phyloP scores from a whole-genome alignment of 2,329 filamentous ascomycete genomes.

The Epicoccum nigrum region DNA sequence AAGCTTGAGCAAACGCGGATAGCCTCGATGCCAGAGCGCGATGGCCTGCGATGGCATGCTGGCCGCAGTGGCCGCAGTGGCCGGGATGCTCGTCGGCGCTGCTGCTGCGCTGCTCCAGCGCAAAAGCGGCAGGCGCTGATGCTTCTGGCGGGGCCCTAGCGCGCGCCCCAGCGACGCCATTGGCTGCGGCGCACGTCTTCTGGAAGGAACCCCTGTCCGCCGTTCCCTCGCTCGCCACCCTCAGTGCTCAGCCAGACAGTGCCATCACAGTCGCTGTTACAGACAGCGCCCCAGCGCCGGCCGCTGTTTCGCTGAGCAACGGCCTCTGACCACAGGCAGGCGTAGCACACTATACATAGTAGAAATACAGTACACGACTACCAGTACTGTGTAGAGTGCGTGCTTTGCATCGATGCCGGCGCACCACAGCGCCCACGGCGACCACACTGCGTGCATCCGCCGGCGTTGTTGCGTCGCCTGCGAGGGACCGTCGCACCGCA shows the following conservation, averaged over 20 bases:
- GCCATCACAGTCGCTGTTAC: constrained; percentile 19
- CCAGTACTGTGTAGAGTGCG: too few species aligned
- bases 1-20: constrained; percentile 20
- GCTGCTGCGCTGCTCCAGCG: constrained; percentile 1
- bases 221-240: constrained; percentile 13
- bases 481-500: constrained; percentile 13
- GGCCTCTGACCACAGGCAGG: too few species aligned
- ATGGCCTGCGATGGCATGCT: constrained; percentile 6
- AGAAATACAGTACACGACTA: too few species aligned
- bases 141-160: constrained; percentile 14
- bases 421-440: neutral
- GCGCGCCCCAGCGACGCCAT: neutral
- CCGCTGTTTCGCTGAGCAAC: constrained; percentile 3
- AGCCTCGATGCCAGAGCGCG: constrained; percentile 20
- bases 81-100: constrained; percentile 13
- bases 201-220: constrained; percentile 11
- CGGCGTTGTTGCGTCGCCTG: neutral
- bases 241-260: constrained; percentile 13
- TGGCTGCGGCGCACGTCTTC: constrained; percentile 10
- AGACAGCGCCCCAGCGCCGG: constrained; percentile 12
- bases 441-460: neutral
- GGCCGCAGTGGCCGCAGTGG: constrained; percentile 18
- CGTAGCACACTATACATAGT: too few species aligned
- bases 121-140: constrained; percentile 23
- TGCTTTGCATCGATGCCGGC: too few species aligned